phyloP scores from a whole-genome alignment of 108 stramenopile species.

The Mayamaea pseudoterrestris region DNA sequence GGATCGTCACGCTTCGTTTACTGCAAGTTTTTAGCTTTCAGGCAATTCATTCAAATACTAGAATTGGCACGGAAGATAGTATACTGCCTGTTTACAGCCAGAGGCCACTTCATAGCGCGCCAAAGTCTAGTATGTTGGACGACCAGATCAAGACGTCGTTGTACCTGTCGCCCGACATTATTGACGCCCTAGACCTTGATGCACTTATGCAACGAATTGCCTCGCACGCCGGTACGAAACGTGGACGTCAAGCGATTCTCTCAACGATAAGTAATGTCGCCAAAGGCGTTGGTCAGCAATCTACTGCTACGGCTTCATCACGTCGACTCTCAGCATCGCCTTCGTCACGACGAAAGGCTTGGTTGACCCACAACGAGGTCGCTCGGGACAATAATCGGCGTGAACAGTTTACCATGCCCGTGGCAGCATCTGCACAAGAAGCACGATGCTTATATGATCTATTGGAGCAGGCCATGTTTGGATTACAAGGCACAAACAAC shows the following conservation, averaged over 20 bases:
- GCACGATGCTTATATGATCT: constrained; percentile 42
- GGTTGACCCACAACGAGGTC: background rate
- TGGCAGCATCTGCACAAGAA: constrained; percentile 40
- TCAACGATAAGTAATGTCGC: too few relatives aligned
- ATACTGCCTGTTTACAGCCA: too few relatives aligned
- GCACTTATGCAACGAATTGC: background rate
- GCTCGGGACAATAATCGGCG: too few relatives aligned
- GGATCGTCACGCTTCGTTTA: too few relatives aligned
- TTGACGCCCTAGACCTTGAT: constrained; percentile 2
- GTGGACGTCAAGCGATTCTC: constrained; percentile 2
- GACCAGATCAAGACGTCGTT: too few relatives aligned
- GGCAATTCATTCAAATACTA: too few relatives aligned
- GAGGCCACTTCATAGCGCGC: too few relatives aligned
- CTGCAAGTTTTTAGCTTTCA: too few relatives aligned
- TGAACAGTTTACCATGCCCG: background rate
- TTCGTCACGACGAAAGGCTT: background rate
- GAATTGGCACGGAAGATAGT: too few relatives aligned
- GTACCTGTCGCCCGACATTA: background rate
- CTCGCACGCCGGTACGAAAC: constrained; percentile 4
- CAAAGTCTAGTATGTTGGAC: too few relatives aligned
- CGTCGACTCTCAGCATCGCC: background rate
- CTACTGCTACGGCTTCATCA: background rate
- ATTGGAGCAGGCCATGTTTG: constrained; percentile 33
- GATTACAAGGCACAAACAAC: constrained; percentile 7
- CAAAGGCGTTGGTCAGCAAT: background rate